Evolutionary conservation across 768 basidiomycete genomes (phyloP).

Genomic region (Boletus rubroflammeus): DNA sequence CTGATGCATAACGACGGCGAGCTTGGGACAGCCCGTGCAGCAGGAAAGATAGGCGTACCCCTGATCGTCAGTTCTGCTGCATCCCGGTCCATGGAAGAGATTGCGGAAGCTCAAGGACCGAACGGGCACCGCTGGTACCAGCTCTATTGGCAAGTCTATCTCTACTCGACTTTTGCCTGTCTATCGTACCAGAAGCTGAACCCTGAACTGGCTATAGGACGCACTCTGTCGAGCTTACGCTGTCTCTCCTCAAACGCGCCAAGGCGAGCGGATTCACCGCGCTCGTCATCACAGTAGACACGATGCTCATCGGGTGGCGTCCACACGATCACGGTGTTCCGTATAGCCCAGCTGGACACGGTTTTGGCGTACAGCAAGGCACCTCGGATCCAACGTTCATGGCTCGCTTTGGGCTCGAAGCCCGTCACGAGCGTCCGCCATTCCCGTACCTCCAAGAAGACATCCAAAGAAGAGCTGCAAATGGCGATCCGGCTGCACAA

Average conservation of each 20-base stretch:
- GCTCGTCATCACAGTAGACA: conserved; percentile 46
- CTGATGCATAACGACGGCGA: conserved; percentile 45
- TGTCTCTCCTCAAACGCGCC: conserved; percentile 41
- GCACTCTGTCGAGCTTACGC: conserved; percentile 33
- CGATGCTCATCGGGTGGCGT: conserved; percentile 42
- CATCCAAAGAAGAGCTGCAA: conserved; percentile 20
- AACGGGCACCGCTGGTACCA: conserved; percentile 47
- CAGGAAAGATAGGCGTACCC: conserved; percentile 43
- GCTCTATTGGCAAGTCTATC: conserved; percentile 38
- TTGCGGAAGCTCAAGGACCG: conserved; percentile 43
- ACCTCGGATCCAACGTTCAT: conserved; percentile 48
- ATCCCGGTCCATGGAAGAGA: conserved; percentile 48
- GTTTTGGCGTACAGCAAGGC: conserved; percentile 39
- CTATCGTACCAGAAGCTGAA: neutral
- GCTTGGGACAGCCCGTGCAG: conserved; percentile 42
- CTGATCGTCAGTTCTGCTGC: conserved; percentile 28
- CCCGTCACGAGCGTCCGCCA: conserved; percentile 26
- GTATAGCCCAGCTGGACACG: conserved; percentile 37
- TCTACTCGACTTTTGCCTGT: neutral
- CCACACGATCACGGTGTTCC: conserved; percentile 39
- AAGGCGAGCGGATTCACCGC: conserved; percentile 40
- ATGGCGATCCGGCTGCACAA: conserved; percentile 33
- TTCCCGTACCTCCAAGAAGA: conserved; percentile 37
- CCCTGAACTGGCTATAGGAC: conserved; percentile 30
- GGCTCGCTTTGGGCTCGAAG: conserved; percentile 30